phyloP scores from a whole-genome alignment of 805 yeast species.

The Teunomyces funiuensis region DNA sequence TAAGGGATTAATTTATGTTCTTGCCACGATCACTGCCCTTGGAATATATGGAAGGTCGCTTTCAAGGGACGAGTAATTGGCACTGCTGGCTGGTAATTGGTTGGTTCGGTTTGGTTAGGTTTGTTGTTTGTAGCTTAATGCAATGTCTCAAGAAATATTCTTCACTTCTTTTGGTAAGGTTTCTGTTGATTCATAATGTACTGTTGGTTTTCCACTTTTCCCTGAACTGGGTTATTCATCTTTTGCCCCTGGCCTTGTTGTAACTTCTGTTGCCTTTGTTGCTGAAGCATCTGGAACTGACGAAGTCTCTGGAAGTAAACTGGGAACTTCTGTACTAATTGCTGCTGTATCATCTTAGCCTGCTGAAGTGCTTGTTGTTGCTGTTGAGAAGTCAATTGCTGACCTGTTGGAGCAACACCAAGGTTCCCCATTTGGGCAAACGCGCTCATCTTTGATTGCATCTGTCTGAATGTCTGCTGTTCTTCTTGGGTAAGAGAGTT shows the following conservation, averaged over 20 bases:
- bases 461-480: slow-evolving; percentile 41
- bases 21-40: slow-evolving; percentile 33
- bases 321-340: slow-evolving; percentile 26
- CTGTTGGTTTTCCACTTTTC: slow-evolving; percentile 4
- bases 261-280: slow-evolving; percentile 22
- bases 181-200: slow-evolving; percentile 5
- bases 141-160: background rate
- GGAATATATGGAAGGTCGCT: slow-evolving; percentile 36
- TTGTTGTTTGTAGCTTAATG: background rate
- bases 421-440: slow-evolving; percentile 43
- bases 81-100: too few species aligned
- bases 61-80: background rate
- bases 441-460: slow-evolving; percentile 39
- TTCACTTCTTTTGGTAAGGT: background rate
- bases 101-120: background rate
- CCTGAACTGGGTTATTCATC: background rate
- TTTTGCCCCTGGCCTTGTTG: slow-evolving; percentile 12
- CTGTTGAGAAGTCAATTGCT: slow-evolving; percentile 41
- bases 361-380: slow-evolving; percentile 46
- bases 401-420: slow-evolving; percentile 44
- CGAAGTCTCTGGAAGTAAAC: slow-evolving; percentile 27
- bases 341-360: slow-evolving; percentile 33
- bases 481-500: slow-evolving; percentile 40
- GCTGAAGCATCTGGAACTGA: slow-evolving; percentile 26
- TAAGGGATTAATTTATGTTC: slow-evolving; percentile 32